Evolutionary conservation across 495 filamentous ascomycete species (phyloP).

Genomic region (Friedmanniomyces endolithicus): DNA sequence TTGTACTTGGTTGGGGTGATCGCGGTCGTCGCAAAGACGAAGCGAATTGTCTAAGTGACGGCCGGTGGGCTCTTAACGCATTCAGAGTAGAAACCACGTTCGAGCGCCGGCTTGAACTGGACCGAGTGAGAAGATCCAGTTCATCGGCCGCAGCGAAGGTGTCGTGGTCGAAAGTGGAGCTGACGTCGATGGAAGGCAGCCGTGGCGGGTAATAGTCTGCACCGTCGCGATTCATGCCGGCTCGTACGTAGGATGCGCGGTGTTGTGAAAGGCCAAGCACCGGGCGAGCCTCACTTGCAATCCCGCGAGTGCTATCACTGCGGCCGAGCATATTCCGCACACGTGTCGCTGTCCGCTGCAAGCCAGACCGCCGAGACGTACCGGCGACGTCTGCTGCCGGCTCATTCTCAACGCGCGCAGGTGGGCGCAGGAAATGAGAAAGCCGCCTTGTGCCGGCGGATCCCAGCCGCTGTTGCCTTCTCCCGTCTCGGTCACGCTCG

Average conservation of each 20-base stretch:
- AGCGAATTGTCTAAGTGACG: conserved; percentile 26
- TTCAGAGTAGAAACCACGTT: conserved; percentile 1
- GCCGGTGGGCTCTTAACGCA: conserved; percentile 25
- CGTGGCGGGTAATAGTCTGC: conserved; percentile 17
- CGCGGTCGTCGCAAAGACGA: conserved; percentile 29
- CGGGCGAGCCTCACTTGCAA: neutral
- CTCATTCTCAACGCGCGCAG: neutral
- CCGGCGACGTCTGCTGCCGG: neutral
- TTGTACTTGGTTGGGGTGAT: conserved; percentile 22
- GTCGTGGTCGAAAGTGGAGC: conserved; percentile 19
- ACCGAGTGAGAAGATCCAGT: conserved; percentile 3
- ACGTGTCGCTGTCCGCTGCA: conserved; percentile 14
- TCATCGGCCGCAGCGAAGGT: conserved; percentile 11
- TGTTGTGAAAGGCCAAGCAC: conserved; percentile 7
- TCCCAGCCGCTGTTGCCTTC: conserved; percentile 1
- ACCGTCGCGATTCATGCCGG: conserved; percentile 14
- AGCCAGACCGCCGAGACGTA: neutral
- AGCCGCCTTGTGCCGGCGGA: conserved; percentile 10
- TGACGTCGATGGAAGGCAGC: conserved; percentile 19
- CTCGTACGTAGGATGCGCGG: conserved; percentile 13
- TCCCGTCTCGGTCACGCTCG: neutral
- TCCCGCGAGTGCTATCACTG: neutral
- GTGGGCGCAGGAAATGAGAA: conserved; percentile 11
- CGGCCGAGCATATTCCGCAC: conserved; percentile 11
- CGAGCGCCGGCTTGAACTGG: conserved; percentile 9